These are phyloP conservation scores for Suhomyces yuchorum DNA, from an alignment of 1,139 yeast species.

Conservation along the genomic window DNA sequence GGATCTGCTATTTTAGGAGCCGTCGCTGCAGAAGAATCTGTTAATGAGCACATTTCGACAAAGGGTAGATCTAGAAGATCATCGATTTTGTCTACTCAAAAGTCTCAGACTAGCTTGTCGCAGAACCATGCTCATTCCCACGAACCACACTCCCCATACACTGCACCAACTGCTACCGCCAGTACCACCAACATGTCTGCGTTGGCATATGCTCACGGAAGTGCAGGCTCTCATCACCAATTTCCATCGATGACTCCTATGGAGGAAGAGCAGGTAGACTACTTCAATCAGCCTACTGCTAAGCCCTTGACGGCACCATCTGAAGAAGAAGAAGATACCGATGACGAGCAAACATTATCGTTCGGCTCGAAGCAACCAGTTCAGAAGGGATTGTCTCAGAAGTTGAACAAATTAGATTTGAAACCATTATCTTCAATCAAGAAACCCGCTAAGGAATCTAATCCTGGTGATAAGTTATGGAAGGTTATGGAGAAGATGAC, in stretches of 20 bases:
- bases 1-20: constrained; percentile 96
- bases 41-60: constrained; percentile 37
- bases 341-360: constrained; percentile 51
- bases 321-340: constrained; percentile 33
- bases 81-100: constrained; percentile 35
- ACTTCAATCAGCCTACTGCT: constrained; percentile 41
- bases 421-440: constrained; percentile 37
- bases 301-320: constrained; percentile 8
- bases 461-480: constrained; percentile 71
- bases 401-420: constrained; percentile 37
- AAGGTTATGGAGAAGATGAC: constrained; percentile 81
- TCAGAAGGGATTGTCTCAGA: constrained; percentile 50
- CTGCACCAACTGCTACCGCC: constrained; percentile 72
- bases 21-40: constrained; percentile 73
- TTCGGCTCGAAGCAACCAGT: constrained; percentile 60
- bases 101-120: constrained; percentile 35
- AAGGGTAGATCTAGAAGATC: constrained; percentile 45
- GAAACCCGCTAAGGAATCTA: constrained; percentile 22
- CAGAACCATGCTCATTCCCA: constrained; percentile 11
- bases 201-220: constrained; percentile 47
- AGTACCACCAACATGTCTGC: constrained; percentile 59
- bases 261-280: constrained; percentile 47
- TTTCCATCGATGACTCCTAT: constrained; percentile 59
- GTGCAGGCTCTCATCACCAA: constrained; percentile 48
- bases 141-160: constrained; percentile 63